Evolutionary conservation across 441 rosid genomes (phyloP).

Genomic region (Daphne laureola): DNA sequence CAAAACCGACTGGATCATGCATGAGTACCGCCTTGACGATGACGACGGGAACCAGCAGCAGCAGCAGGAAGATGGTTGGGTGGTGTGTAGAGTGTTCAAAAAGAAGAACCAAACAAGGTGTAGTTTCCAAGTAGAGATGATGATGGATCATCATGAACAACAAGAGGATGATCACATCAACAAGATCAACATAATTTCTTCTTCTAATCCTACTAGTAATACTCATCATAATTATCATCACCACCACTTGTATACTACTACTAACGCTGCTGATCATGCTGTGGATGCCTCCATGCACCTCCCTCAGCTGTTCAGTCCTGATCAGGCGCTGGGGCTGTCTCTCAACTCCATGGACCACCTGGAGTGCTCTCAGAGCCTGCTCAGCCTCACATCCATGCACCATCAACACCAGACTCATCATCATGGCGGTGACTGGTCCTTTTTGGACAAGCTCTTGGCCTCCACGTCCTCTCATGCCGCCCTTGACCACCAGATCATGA

Average conservation of each 20-base stretch:
- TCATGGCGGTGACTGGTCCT: constrained; percentile 49
- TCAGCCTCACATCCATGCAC: constrained; percentile 32
- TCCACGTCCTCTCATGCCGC: constrained; percentile 38
- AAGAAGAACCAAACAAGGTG: constrained; percentile 28
- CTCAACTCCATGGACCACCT: constrained; percentile 25
- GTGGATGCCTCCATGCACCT: constrained; percentile 42
- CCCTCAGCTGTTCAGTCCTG: constrained; percentile 58
- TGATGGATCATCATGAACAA: neutral
- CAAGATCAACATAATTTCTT: constrained; percentile 9
- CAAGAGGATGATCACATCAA: too few relatives aligned
- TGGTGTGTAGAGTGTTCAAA: constrained; percentile 37
- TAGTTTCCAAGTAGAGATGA: neutral
- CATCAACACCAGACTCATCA: constrained; percentile 14
- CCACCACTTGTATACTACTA: constrained; percentile 17
- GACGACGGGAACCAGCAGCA: constrained; percentile 47
- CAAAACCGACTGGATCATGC: constrained; percentile 78
- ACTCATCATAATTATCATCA: constrained; percentile 20
- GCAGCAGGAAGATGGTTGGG: constrained; percentile 44
- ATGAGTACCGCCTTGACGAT: constrained; percentile 61
- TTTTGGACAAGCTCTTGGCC: constrained; percentile 63
- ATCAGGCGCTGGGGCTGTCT: constrained; percentile 27
- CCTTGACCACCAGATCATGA: constrained; percentile 19
- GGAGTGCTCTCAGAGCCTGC: constrained; percentile 43
- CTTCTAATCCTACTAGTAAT: too few relatives aligned
- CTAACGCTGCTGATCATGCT: neutral